phyloP scores from a whole-genome alignment of 768 basidiomycete genomes.

The Zangia roseola region DNA sequence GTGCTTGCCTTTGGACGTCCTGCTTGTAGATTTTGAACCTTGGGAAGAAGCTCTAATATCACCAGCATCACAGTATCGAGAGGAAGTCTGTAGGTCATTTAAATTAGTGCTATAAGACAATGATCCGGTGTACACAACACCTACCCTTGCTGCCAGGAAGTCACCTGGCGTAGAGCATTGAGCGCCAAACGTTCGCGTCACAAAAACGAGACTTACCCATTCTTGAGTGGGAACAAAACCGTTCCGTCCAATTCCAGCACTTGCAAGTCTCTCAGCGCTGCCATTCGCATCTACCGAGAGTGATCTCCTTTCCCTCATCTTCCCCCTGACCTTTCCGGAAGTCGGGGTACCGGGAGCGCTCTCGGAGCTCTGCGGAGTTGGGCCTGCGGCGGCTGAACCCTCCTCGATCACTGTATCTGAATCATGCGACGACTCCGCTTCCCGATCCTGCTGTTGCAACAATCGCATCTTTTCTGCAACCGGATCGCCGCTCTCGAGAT shows the following conservation, averaged over 20 bases:
- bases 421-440: slow-evolving; percentile 21
- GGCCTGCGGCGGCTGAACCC: slow-evolving; percentile 24
- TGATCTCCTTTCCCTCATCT: slow-evolving; percentile 77
- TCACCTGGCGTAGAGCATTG: slow-evolving; percentile 47
- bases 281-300: slow-evolving; percentile 49
- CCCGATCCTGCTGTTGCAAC: slow-evolving; percentile 50
- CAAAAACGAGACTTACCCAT: slow-evolving; percentile 62
- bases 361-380: slow-evolving; percentile 45
- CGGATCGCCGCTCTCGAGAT: slow-evolving; percentile 27
- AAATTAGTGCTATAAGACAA: too few species aligned
- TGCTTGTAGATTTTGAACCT: slow-evolving; percentile 77
- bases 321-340: slow-evolving; percentile 91
- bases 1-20: slow-evolving; percentile 62
- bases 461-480: slow-evolving; percentile 64
- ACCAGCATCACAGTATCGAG: slow-evolving; percentile 84
- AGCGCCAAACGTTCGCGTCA: neutral
- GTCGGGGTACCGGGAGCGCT: slow-evolving; percentile 34
- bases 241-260: slow-evolving; percentile 75
- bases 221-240: slow-evolving; percentile 95
- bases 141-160: slow-evolving; percentile 96
- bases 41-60: slow-evolving; percentile 86
- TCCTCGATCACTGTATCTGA: slow-evolving; percentile 14
- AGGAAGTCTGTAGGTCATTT: slow-evolving; percentile 58
- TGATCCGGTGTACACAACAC: too few species aligned
- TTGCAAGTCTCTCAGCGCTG: slow-evolving; percentile 63